Conservation (phyloP, 2,329 filamentous ascomycete genomes). For the Stenocarpella maydis region DNA sequence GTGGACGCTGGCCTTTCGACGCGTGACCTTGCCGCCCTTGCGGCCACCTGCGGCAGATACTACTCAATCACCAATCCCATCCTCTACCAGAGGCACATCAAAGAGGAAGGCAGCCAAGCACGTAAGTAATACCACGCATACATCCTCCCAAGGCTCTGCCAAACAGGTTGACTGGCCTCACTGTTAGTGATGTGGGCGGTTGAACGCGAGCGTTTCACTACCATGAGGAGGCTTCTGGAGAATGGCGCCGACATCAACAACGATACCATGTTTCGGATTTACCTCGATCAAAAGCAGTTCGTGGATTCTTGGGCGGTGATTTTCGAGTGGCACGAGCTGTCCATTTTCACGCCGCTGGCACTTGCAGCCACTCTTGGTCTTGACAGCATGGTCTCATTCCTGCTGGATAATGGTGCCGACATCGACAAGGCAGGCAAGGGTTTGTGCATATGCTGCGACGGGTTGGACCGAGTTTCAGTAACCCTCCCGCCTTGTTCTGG, state of each 20-base stretch:
- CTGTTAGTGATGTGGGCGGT: neutral
- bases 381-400: neutral
- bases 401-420: neutral
- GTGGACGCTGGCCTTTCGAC: neutral
- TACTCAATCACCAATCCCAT: neutral
- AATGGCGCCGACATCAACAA: conserved; percentile 4
- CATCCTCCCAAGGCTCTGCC: accelerated
- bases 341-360: neutral
- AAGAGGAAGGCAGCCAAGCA: neutral
- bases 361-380: neutral
- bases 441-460: neutral
- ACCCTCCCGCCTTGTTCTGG: neutral
- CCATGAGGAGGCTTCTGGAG: neutral
- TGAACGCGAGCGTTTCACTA: neutral
- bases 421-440: neutral
- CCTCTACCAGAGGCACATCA: neutral
- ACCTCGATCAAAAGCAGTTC: neutral
- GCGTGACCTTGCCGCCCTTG: neutral
- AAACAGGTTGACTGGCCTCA: accelerated
- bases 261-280: neutral
- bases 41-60: neutral
- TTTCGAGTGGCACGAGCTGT: neutral
- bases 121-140: neutral
- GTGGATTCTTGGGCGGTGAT: accelerated
- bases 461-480: accelerated